Percentiles rank a stretch among this genome's conserved stretches.
These are phyloP conservation scores for Turnera subulata DNA, from an alignment of 345 rosid genomes.

Conservation along the genomic window DNA sequence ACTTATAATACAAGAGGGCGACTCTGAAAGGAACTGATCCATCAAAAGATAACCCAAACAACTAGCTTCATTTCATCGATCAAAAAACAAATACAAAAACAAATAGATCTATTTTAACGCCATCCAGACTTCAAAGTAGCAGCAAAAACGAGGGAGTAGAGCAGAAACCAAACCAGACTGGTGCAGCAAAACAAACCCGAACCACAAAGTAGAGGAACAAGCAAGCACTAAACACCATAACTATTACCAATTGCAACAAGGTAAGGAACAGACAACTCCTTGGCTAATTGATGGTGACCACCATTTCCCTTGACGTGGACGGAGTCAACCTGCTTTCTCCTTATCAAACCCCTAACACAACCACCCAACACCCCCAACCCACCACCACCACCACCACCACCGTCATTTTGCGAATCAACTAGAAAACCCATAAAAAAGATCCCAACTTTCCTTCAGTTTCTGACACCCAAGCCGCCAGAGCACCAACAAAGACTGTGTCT, in stretches of 20 bases:
- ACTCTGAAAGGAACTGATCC: neutral
- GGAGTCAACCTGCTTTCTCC: constrained; percentile 37
- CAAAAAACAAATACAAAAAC: neutral
- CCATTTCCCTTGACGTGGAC: constrained; percentile 12
- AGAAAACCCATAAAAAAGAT: constrained; percentile 22
- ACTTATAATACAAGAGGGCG: too few species aligned
- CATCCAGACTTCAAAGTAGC: neutral
- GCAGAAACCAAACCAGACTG: too few species aligned
- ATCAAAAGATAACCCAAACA: neutral
- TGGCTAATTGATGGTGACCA: constrained; percentile 24
- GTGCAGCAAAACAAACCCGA: too few species aligned
- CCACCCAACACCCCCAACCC: constrained; percentile 15
- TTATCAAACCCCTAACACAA: constrained; percentile 21
- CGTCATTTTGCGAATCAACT: constrained; percentile 18
- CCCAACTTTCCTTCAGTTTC: neutral
- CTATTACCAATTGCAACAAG: constrained; percentile 29
- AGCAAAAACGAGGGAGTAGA: neutral
- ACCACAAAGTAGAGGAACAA: neutral
- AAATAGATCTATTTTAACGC: neutral
- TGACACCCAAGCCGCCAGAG: neutral
- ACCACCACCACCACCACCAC: constrained; percentile 11
- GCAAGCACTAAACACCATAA: too few species aligned
- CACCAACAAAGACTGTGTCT: neutral
- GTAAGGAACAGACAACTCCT: constrained; percentile 27
- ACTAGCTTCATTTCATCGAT: neutral